A percentile compares a stretch with the other conserved stretches of the same genome.
These are phyloP conservation scores for Starmera dryadoides DNA, from an alignment of 805 yeast species.

Conservation along the genomic window DNA sequence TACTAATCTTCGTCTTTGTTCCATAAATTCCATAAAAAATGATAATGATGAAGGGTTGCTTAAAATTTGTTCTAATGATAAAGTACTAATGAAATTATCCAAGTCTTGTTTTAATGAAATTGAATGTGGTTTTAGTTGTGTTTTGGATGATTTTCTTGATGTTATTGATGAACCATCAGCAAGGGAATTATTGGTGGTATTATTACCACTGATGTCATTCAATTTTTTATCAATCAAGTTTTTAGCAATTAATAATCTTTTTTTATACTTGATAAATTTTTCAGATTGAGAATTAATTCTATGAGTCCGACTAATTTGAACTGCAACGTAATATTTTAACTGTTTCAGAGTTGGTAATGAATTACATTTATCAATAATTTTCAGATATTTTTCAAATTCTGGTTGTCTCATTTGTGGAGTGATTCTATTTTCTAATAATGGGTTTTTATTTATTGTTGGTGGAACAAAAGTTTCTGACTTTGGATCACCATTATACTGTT, in stretches of 20 bases:
- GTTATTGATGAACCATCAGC: too few relatives aligned
- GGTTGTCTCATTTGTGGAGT: conserved; percentile 32
- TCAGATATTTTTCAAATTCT: conserved; percentile 33
- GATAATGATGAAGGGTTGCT: conserved; percentile 39
- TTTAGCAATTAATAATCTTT: conserved; percentile 25
- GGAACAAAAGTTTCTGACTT: neutral
- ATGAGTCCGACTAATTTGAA: conserved; percentile 37
- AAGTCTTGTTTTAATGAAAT: conserved; percentile 10
- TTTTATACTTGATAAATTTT: conserved; percentile 19
- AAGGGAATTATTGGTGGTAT: neutral
- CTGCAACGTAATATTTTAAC: conserved; percentile 35
- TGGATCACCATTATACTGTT: conserved; percentile 41
- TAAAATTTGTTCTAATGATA: conserved; percentile 37
- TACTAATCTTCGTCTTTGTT: conserved; percentile 34
- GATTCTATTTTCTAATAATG: conserved; percentile 25
- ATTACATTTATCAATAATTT: conserved; percentile 23
- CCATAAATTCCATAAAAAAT: conserved; percentile 50
- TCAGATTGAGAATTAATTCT: conserved; percentile 23
- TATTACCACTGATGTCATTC: conserved; percentile 12
- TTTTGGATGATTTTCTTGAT: neutral
- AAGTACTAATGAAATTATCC: conserved; percentile 15
- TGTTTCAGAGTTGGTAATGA: conserved; percentile 40
- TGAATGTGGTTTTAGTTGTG: neutral
- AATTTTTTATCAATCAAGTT: conserved; percentile 22
- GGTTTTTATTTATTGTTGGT: conserved; percentile 8